Evolutionary conservation across 2,329 filamentous ascomycete species (phyloP).

Genomic region (Ceratocystis harringtonii): DNA sequence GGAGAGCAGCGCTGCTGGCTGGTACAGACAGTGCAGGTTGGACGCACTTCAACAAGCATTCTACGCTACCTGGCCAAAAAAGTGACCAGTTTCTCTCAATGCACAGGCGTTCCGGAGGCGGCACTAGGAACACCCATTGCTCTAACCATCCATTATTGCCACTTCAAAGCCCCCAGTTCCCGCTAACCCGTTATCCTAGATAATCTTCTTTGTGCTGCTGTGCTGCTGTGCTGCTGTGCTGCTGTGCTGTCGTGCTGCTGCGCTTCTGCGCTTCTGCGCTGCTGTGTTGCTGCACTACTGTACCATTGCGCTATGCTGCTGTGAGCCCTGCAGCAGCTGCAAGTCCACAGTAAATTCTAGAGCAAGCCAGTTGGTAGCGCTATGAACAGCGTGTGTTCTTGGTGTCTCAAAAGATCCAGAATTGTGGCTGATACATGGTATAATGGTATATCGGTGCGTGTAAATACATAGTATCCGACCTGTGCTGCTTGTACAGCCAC

Average conservation of each 20-base stretch:
- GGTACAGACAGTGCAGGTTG: neutral
- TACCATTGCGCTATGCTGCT: too few relatives aligned
- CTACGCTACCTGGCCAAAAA: neutral
- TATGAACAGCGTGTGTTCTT: constrained; percentile 5
- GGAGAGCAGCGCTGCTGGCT: neutral
- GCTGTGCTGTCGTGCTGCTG: too few relatives aligned
- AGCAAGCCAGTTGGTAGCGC: neutral
- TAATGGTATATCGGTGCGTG: neutral
- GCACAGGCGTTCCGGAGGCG: neutral
- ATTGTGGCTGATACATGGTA: constrained; percentile 6
- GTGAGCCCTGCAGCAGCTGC: too few relatives aligned
- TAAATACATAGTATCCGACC: neutral
- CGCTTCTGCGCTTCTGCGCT: too few relatives aligned
- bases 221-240: neutral
- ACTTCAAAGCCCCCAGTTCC: neutral
- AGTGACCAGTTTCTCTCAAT: neutral
- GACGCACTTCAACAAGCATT: neutral
- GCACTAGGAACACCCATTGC: neutral
- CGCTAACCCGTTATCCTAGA: neutral
- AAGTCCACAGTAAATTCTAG: neutral
- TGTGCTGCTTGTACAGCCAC: constrained; percentile 4
- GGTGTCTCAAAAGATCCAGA: constrained; percentile 5
- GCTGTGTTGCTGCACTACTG: too few relatives aligned
- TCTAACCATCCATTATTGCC: neutral
- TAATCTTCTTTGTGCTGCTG: neutral